Base-by-base conservation (phyloP, 768 basidiomycete species). In the Rickenella mellea region DNA sequence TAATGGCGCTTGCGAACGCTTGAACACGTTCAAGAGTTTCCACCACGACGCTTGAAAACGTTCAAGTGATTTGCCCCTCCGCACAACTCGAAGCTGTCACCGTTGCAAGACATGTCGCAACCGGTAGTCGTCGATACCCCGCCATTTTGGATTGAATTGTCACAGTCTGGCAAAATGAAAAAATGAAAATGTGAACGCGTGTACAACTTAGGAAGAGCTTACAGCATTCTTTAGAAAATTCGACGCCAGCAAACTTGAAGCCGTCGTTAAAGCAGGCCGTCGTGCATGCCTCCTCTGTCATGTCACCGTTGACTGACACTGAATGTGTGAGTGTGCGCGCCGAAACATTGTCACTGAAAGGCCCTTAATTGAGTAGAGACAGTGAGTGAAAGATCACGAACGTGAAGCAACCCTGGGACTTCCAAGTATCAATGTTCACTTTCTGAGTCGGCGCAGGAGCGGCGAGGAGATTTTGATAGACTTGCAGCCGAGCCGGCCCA, bases 371-470 rank as follows among this genome's bases (percentile, higher is more conserved):
- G n/a, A n/a, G n/a, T n/a, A n/a, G n/a, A n/a, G n/a, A n/a, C n/a
- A n/a, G n/a, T n/a, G n/a, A n/a, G n/a, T n/a, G n/a, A n/a, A n/a
- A n/a, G n/a, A n/a, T n/a, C 20, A 52, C 67, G 45, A 51, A 81
- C 83, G 64, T 79, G 62, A 73, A 85, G 55, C 85, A 88, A n/a
- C 85, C 85, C 24, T 85, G 68, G 0, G 76, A 79, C 5, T 62
- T 55, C 83, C 84, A 87, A 22, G 70, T 62, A 4, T 80, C 83
- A 24, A 80, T 70, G 4, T 70, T 62, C 0, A 72, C 68, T 17
- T 72, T 74, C 12, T 61, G 47, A 0, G 84, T 81, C 11, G 71
- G 57, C 0, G 75, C 48, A 11, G 83, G 75, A 21, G 82, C 76
- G 10, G 64, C 41, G 22, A 58, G 58, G 14, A 82, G 80, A 48